These are phyloP conservation scores for Pleurotus pulmonarius DNA, from an alignment of 768 basidiomycete species.

Conservation along the genomic window DNA sequence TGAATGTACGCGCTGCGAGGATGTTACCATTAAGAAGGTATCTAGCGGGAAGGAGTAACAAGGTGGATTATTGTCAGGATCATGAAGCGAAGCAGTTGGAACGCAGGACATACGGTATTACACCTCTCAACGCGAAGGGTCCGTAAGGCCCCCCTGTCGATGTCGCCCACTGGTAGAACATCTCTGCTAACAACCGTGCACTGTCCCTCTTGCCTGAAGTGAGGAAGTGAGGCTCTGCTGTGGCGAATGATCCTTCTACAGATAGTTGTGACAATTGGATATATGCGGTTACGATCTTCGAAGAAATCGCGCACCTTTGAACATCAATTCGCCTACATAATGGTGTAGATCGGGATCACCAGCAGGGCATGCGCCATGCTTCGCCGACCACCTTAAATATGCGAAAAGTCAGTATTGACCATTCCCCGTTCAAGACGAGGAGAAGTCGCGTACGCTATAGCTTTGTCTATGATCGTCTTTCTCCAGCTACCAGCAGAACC, in stretches of 20 bases:
- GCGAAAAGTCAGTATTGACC: constrained; percentile 14
- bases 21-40: constrained; percentile 86
- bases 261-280: background rate
- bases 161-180: constrained; percentile 75
- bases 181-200: constrained; percentile 78
- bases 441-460: constrained; percentile 64
- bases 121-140: constrained; percentile 80
- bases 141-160: constrained; percentile 50
- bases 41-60: constrained; percentile 27
- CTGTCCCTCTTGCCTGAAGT: constrained; percentile 88
- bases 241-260: constrained; percentile 70
- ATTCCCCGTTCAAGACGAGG: background rate
- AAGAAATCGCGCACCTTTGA: constrained; percentile 55
- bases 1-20: constrained; percentile 91
- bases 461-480: constrained; percentile 82
- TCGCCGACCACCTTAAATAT: constrained; percentile 75
- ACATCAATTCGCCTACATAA: constrained; percentile 85
- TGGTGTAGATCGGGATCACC: constrained; percentile 89
- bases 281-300: background rate
- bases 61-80: background rate
- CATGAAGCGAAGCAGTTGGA: background rate
- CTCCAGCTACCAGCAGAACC: constrained; percentile 83
- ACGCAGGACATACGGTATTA: constrained; percentile 71
- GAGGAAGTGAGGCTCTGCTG: constrained; percentile 80
- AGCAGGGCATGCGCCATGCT: constrained; percentile 70